phyloP scores from a whole-genome alignment of 495 filamentous ascomycete species.

The Aspergillus heteromorphus region DNA sequence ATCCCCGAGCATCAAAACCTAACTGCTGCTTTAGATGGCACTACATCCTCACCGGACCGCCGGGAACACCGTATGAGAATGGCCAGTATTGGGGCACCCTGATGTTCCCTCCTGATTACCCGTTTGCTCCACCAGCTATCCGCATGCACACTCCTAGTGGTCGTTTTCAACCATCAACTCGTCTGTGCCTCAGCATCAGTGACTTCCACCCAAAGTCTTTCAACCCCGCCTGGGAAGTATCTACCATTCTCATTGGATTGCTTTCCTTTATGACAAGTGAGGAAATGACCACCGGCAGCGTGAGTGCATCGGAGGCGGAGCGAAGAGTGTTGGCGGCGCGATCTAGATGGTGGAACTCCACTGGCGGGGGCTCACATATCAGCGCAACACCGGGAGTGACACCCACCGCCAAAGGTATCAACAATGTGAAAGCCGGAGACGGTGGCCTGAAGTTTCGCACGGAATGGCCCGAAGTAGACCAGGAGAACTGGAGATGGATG shows the following conservation, averaged over 20 bases:
- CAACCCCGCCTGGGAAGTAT: slow-evolving; percentile 98
- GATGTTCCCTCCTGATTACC: slow-evolving; percentile 92
- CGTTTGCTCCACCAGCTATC: slow-evolving; percentile 94
- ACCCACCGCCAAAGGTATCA: slow-evolving; percentile 50
- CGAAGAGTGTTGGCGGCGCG: slow-evolving; percentile 71
- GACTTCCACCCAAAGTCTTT: slow-evolving; percentile 98
- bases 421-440: slow-evolving; percentile 75
- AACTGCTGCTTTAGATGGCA: slow-evolving; percentile 71
- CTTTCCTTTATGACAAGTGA: slow-evolving; percentile 97
- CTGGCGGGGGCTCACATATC: slow-evolving; percentile 78
- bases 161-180: slow-evolving; percentile 86
- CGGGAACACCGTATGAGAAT: slow-evolving; percentile 85
- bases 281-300: slow-evolving; percentile 95
- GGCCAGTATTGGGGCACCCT: slow-evolving; percentile 99
- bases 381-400: slow-evolving; percentile 42
- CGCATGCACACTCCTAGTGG: slow-evolving; percentile 98
- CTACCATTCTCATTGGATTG: slow-evolving; percentile 89
- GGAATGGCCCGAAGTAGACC: slow-evolving; percentile 87
- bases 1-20: not conserved
- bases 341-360: slow-evolving; percentile 94
- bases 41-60: slow-evolving; percentile 95
- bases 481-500: slow-evolving; percentile 94
- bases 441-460: slow-evolving; percentile 82
- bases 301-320: slow-evolving; percentile 74
- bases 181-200: slow-evolving; percentile 89